phyloP scores from a whole-genome alignment of 2,329 filamentous ascomycete genomes.

The Alternaria rosae region DNA sequence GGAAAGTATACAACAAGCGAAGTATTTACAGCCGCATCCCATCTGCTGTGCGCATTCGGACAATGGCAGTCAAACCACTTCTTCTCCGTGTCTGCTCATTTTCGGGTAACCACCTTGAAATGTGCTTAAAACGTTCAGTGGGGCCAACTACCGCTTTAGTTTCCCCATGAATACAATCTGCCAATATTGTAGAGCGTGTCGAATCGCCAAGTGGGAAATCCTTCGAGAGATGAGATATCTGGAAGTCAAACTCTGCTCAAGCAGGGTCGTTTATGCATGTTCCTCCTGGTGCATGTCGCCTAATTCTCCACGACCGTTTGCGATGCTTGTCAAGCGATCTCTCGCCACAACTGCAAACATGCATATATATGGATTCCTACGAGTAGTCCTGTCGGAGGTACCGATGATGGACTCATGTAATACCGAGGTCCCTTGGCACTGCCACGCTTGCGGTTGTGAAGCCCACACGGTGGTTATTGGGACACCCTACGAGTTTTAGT shows the following conservation, averaged over 20 bases:
- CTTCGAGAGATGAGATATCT: not conserved
- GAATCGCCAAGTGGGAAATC: slow-evolving; percentile 4
- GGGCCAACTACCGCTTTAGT: slow-evolving; percentile 12
- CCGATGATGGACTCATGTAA: slow-evolving; percentile 14
- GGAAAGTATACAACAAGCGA: not conserved
- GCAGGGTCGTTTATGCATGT: not conserved
- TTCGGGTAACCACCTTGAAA: not conserved
- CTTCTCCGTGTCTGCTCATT: not conserved
- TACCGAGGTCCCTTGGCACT: slow-evolving; percentile 18
- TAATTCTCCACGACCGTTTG: not conserved
- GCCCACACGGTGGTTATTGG: slow-evolving; percentile 5
- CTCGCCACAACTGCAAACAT: slow-evolving; percentile 1
- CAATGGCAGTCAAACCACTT: not conserved
- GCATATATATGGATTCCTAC: not conserved
- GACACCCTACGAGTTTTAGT: slow-evolving; percentile 8
- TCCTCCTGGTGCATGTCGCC: not conserved
- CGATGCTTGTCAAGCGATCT: not conserved
- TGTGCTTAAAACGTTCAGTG: slow-evolving; percentile 4
- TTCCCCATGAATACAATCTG: slow-evolving; percentile 9
- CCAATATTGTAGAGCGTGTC: slow-evolving; percentile 3
- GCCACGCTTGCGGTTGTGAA: slow-evolving; percentile 1
- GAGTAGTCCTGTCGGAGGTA: not conserved
- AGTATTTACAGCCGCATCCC: not conserved
- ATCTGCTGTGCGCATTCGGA: not conserved
- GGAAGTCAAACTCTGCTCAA: slow-evolving; percentile 8